These are phyloP conservation scores for Cladosporium sp. DNA, from an alignment of 2,329 filamentous ascomycete genomes.

Conservation along the genomic window DNA sequence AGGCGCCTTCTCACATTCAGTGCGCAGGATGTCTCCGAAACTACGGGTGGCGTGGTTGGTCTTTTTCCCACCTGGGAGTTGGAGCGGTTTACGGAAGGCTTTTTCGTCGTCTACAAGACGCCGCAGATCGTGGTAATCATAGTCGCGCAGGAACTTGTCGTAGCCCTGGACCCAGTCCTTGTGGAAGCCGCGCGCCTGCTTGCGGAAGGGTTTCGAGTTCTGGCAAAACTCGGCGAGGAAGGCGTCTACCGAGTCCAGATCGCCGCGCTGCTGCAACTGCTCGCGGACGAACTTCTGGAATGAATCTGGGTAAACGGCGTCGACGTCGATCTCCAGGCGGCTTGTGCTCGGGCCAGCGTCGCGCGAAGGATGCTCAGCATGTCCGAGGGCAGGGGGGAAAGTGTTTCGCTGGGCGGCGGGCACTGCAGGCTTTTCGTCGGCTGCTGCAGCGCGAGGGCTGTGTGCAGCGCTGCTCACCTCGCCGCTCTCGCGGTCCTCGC, in stretches of 20 bases:
- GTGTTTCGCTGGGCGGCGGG: background rate
- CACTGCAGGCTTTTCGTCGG: background rate
- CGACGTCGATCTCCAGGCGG: background rate
- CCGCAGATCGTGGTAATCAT: background rate
- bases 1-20: background rate
- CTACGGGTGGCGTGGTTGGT: background rate
- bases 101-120: background rate
- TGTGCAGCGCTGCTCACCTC: background rate
- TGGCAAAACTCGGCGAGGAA: background rate
- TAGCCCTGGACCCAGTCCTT: background rate
- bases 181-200: background rate
- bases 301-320: conserved; percentile 1
- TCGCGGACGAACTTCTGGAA: conserved; percentile 4
- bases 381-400: background rate
- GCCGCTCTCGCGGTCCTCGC: conserved; percentile 8
- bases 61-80: background rate
- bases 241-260: conserved; percentile 3
- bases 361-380: conserved; percentile 1
- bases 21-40: background rate
- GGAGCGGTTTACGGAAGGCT: conserved; percentile 1
- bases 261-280: background rate
- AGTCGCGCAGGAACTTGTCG: background rate
- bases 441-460: background rate
- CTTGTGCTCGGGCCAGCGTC: background rate
- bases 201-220: background rate